Evolutionary conservation across 805 yeast genomes (phyloP).

Genomic region (Ogataea nakhonphanomensis): DNA sequence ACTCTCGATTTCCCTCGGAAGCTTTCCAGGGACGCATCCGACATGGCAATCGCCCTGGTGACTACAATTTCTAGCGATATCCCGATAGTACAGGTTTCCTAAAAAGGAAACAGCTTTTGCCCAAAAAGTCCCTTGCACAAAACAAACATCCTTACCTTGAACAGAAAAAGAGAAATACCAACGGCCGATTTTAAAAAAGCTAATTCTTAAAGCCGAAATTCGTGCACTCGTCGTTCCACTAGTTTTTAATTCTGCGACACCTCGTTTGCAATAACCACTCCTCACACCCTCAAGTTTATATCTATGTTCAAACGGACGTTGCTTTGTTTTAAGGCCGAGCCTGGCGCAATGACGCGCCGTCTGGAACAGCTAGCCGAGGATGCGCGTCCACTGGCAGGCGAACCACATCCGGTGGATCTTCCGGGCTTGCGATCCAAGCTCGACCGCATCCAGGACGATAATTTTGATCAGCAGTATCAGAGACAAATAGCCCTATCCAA

Average conservation of each 20-base stretch:
- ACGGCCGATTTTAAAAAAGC: too few species aligned
- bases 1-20: not conserved
- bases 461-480: slow-evolving; percentile 39
- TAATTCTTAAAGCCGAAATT: too few species aligned
- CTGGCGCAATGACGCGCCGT: slow-evolving; percentile 33
- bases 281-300: slow-evolving; percentile 3
- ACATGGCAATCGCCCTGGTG: not conserved
- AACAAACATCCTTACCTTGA: slow-evolving; percentile 10
- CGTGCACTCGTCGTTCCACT: too few species aligned
- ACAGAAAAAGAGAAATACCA: slow-evolving; percentile 4
- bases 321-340: slow-evolving; percentile 5
- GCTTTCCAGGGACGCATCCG: not conserved
- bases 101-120: slow-evolving; percentile 10
- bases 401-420: slow-evolving; percentile 26
- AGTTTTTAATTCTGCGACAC: not conserved
- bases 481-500: slow-evolving; percentile 38
- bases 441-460: slow-evolving; percentile 29
- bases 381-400: slow-evolving; percentile 35
- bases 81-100: slow-evolving; percentile 10
- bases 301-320: slow-evolving; percentile 4
- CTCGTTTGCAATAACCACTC: slow-evolving; percentile 1
- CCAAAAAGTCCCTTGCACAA: slow-evolving; percentile 10
- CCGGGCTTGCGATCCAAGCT: slow-evolving; percentile 25
- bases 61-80: not conserved
- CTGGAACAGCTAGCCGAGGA: slow-evolving; percentile 42